phyloP scores from a whole-genome alignment of 1,139 yeast species.

The Schizosaccharomyces versatilis region DNA sequence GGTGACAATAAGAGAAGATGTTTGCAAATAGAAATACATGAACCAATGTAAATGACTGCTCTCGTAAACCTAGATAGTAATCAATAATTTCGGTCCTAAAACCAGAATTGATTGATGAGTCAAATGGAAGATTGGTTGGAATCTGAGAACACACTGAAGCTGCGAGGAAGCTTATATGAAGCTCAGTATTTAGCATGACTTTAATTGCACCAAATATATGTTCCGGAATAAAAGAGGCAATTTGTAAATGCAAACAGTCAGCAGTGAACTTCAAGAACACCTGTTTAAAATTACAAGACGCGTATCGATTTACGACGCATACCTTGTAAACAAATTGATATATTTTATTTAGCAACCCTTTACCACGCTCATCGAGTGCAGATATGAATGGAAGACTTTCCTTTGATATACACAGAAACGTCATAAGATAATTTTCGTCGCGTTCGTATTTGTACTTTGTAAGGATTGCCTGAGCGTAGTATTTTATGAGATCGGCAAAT shows the following conservation, averaged over 20 bases:
- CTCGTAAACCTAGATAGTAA: too few species aligned
- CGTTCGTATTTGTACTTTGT: neutral
- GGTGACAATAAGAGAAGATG: too few species aligned
- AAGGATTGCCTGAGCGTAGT: neutral
- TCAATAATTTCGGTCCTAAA: too few species aligned
- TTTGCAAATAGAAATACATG: too few species aligned
- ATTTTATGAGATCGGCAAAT: neutral
- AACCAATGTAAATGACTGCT: too few species aligned
- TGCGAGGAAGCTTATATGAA: too few species aligned
- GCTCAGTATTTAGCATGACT: too few species aligned
- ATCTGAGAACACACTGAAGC: too few species aligned
- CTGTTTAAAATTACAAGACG: neutral
- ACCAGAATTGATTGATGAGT: too few species aligned
- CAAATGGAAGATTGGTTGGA: too few species aligned
- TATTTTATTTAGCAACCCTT: neutral
- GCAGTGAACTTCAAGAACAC: neutral
- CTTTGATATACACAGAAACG: neutral
- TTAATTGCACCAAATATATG: too few species aligned
- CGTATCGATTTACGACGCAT: neutral
- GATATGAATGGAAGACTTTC: neutral
- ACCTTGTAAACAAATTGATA: neutral
- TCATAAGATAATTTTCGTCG: neutral
- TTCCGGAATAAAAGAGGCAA: too few species aligned
- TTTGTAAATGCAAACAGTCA: neutral
- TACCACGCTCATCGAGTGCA: neutral